These are phyloP conservation scores for Populus euphratica DNA, from an alignment of 345 rosid species.

Conservation along the genomic window DNA sequence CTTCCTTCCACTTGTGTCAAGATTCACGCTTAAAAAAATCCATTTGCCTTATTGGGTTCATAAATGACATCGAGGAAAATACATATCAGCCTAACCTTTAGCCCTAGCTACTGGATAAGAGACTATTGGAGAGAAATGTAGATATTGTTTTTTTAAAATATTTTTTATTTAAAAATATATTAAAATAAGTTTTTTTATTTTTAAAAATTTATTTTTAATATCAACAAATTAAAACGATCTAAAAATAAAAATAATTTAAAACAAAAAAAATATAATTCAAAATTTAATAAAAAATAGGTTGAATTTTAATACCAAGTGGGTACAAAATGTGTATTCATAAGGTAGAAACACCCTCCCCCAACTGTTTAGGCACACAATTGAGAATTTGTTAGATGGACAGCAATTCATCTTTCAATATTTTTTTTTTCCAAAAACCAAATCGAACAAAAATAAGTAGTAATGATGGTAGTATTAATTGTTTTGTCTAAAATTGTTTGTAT, in stretches of 20 bases:
- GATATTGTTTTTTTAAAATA: too few species aligned
- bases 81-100: background rate
- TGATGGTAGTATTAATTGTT: background rate
- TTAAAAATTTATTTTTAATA: too few species aligned
- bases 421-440: too few species aligned
- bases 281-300: too few species aligned
- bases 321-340: background rate
- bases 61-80: background rate
- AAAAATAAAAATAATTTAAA: too few species aligned
- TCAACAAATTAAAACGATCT: accelerated
- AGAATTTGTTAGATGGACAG: background rate
- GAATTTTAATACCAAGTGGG: too few species aligned
- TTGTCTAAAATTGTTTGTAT: background rate
- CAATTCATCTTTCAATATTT: background rate
- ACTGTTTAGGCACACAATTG: background rate
- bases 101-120: background rate
- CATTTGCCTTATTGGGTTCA: background rate
- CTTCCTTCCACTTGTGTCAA: background rate
- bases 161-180: too few species aligned
- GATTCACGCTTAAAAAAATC: background rate
- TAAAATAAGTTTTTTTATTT: too few species aligned
- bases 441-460: too few species aligned
- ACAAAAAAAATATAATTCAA: too few species aligned
- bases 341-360: background rate
- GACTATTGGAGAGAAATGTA: too few species aligned